phyloP scores from a whole-genome alignment of 805 yeast genomes.

The Saccharomycopsis synnaedendra region DNA sequence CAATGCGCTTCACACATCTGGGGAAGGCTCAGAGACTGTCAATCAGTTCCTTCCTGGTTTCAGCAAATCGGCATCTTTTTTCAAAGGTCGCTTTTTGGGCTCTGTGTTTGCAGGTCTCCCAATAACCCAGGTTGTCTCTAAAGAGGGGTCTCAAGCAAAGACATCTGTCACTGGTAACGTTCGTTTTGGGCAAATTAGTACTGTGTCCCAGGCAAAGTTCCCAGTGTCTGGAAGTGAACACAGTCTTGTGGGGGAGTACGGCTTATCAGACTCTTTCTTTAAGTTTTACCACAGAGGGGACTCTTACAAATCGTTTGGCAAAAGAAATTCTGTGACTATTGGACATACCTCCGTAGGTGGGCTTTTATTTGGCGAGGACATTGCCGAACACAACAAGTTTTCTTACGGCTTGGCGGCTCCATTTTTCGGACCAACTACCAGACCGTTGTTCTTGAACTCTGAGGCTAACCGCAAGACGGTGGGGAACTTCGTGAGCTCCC shows the following conservation, averaged over 20 bases:
- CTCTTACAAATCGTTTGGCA: conserved; percentile 3
- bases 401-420: neutral
- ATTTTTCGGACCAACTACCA: neutral
- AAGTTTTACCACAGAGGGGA: conserved; percentile 2
- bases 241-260: neutral
- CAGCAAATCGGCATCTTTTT: too few relatives aligned
- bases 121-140: too few relatives aligned
- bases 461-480: neutral
- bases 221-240: conserved; percentile 1
- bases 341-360: conserved; percentile 1
- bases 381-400: neutral
- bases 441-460: neutral
- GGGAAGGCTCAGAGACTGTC: too few relatives aligned
- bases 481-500: neutral
- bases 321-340: conserved; percentile 2
- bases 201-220: too few relatives aligned
- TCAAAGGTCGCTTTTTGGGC: too few relatives aligned
- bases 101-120: too few relatives aligned
- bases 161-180: too few relatives aligned
- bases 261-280: neutral
- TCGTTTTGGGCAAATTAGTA: too few relatives aligned
- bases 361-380: neutral
- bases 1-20: too few relatives aligned
- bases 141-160: too few relatives aligned
- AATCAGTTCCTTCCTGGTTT: too few relatives aligned